These are phyloP conservation scores for Wallacemonas sp. DNA, from an alignment of 208 protist genomes.

Conservation along the genomic window DNA sequence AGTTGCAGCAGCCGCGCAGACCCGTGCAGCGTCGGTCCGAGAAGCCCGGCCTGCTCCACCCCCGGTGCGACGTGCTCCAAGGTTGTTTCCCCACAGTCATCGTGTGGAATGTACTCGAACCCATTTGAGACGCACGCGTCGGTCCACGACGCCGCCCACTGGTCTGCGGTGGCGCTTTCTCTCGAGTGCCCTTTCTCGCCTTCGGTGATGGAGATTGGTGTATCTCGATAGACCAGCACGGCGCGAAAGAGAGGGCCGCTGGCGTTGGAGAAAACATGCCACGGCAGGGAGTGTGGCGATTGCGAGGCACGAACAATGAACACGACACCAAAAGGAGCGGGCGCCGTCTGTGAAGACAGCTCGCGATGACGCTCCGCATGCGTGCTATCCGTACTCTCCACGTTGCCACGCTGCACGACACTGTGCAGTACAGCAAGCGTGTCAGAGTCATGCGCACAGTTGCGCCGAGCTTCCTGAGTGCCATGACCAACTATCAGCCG, in stretches of 20 bases:
- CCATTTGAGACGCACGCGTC: constrained; percentile 31
- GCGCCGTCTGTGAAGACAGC: too few relatives aligned
- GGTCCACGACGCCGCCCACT: constrained; percentile 19
- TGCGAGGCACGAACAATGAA: constrained; percentile 33
- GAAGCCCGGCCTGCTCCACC: constrained; percentile 28
- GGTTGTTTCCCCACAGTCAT: neutral
- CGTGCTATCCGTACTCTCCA: too few relatives aligned
- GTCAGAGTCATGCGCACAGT: neutral
- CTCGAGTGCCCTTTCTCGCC: too few relatives aligned
- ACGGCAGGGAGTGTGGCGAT: constrained; percentile 33
- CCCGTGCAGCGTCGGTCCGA: constrained; percentile 37
- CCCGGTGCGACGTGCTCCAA: neutral
- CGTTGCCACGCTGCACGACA: too few relatives aligned
- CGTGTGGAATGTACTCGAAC: constrained; percentile 37
- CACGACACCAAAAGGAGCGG: constrained; percentile 34
- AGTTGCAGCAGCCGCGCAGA: constrained; percentile 50
- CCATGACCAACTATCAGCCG: constrained; percentile 10
- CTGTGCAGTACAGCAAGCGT: neutral
- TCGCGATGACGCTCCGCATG: too few relatives aligned
- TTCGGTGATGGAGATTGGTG: too few relatives aligned
- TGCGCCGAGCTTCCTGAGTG: neutral
- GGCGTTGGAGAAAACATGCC: constrained; percentile 34
- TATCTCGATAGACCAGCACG: constrained; percentile 36
- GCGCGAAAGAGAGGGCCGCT: constrained; percentile 35
- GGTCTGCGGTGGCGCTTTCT: too few relatives aligned